Evolutionary conservation across 2,329 filamentous ascomycete species (phyloP), one percentile per base, ranked within the genome.

Genomic region (Microdochium trichocladiopsis): DNA sequence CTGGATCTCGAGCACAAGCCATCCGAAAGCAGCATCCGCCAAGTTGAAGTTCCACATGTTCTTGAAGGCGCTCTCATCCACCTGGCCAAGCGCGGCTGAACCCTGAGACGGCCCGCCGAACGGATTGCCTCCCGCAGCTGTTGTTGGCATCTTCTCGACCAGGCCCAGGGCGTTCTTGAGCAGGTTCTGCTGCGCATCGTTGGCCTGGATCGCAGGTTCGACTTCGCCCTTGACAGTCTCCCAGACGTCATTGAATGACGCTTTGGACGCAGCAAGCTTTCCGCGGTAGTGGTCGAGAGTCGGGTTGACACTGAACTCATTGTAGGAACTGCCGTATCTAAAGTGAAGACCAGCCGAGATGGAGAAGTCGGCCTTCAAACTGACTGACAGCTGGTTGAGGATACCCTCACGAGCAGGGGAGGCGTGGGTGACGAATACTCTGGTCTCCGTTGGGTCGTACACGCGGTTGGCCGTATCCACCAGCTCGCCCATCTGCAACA

Each of bases 21-120:
- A 99, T 55, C 94, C 94, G 68, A 97, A 99, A 21, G 94, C 93
- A 52, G 94, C 94, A 74, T 99, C 94, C 25, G 94, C 94, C 59
- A 99, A 73, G 70, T 97, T 97, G 74, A 99, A 99, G 72, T 99
- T 99, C 94, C 94, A 99, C 94, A 97, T 97, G 69, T 99, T 99
- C 78, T 99, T 99, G 81, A 99, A 99, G 1, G 94, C 94, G 63
- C 92, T 96, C 76, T 99, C 94, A 57, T 99, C 94, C 18, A 99
- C 91, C 64, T 95, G 89, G 28, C 94, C 94, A 50, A 90, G 86
- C 53, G 83, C 80, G 51, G 80, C 74, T 50, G 84, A 84, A 37
- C 87, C 88, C 49, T 84, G 83, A 51, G 86, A 82, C 25, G 90
- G 89, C 14, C 93, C 93, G 47, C 94, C 94, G 64, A 99, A 99